Base-by-base conservation (phyloP, 2,329 filamentous ascomycete species). In the Colletotrichum cordylinicola region DNA sequence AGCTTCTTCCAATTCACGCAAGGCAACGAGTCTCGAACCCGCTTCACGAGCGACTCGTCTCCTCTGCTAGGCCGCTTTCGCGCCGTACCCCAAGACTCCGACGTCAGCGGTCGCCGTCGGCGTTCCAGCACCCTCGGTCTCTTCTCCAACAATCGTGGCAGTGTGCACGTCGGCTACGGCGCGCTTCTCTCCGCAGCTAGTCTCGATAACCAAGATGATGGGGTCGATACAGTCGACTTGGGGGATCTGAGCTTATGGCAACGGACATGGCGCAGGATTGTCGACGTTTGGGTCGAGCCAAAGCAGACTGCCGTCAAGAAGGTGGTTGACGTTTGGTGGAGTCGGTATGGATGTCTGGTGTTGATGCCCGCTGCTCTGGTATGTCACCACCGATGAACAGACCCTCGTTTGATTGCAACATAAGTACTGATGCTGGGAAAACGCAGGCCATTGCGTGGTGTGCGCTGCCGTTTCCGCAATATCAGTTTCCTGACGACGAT, bases 1-100 rank as follows among this genome's bases (percentile, higher is more conserved):
- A 87, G 89, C 80, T 92, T 93, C 87, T 93, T 94, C 85, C 88
- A 90, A 82, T 94, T 94, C 84, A 92, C 92, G 77, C 91, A 92
- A 81, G 92, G 92, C 82, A 88, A 86, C 80, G 92, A 93, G 84
- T 89, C 91, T 77, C 88, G 87, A 79, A 85, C 87, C 76, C 87
- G 87, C 67, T 83, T 85, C 76, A 87, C 87, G 74, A 86, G 86
- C 79, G 89, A 93, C 80, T 85, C 90, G 56, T 90, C 91, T 21
- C 91, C 92, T 29, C 84, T 93, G 10, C 89, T 93, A 3, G 92
- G 92, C 77, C 90, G 92, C 52, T 94, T 92, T 84, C 91, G 92
- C 77, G 92, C 92, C 75, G 91, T 93, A 21, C 91, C 90, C 9
- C 85, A 87, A 31, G 84, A 84, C 29, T 82, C 81, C 65, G 82